Conservation (phyloP, 1,284 basidiomycete species). For the Tilletia indica region DNA sequence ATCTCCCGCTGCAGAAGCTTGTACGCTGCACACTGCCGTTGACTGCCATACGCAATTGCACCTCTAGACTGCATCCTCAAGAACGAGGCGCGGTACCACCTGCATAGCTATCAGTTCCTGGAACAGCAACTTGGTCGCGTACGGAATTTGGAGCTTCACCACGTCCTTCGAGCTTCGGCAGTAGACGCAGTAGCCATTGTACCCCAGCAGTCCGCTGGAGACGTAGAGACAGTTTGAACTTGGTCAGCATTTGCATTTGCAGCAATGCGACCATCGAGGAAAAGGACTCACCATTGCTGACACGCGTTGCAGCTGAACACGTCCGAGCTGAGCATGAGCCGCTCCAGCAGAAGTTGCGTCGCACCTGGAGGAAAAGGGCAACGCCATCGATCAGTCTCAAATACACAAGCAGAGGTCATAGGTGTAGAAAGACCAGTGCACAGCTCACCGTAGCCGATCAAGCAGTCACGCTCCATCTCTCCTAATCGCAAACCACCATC, state of each 20-base stretch:
- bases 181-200: slow-evolving; percentile 62
- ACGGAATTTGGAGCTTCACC: slow-evolving; percentile 94
- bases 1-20: no score
- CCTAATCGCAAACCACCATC: slow-evolving; percentile 95
- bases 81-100: slow-evolving; percentile 58
- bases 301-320: slow-evolving; percentile 97
- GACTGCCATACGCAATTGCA: background rate
- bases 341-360: slow-evolving; percentile 89
- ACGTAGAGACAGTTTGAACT: background rate
- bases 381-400: background rate
- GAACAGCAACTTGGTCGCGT: slow-evolving; percentile 93
- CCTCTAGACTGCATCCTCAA: slow-evolving; percentile 47
- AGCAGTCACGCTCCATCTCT: slow-evolving; percentile 95
- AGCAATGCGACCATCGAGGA: background rate
- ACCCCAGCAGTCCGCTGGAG: slow-evolving; percentile 81
- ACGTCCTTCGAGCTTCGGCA: slow-evolving; percentile 96
- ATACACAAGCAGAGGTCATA: no score
- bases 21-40: background rate
- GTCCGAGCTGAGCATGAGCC: slow-evolving; percentile 87
- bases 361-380: slow-evolving; percentile 59
- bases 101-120: slow-evolving; percentile 74
- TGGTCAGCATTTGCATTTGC: background rate
- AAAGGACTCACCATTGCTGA: slow-evolving; percentile 63
- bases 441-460: slow-evolving; percentile 47
- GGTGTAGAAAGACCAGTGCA: no score